Conservation (phyloP, 257 asterid genomes). For the Solanum etuberosum region DNA sequence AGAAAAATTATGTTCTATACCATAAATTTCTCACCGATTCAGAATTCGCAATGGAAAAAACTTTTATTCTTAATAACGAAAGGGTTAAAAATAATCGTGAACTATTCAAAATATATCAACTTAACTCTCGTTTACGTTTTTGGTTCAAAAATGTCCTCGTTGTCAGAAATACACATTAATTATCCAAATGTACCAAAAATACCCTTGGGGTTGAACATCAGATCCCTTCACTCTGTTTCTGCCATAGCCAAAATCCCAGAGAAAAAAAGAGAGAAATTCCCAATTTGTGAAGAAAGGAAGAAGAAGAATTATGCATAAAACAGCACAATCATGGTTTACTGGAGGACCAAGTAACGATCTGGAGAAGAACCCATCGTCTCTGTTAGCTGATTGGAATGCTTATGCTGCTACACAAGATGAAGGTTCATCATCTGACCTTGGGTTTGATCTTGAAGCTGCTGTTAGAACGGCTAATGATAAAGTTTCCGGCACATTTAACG, state of each 20-base stretch:
- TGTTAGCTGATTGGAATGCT: constrained; percentile 87
- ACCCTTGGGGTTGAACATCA: not conserved
- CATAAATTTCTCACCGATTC: not conserved
- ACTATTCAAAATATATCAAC: not conserved
- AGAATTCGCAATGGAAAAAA: not conserved
- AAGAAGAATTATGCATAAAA: constrained; percentile 38
- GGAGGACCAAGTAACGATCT: constrained; percentile 69
- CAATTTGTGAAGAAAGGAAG: not conserved
- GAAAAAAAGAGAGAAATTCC: not conserved
- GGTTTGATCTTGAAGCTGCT: constrained; percentile 83
- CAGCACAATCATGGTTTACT: constrained; percentile 76
- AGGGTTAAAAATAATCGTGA: not conserved
- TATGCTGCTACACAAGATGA: constrained; percentile 52
- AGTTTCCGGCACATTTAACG: constrained; percentile 66
- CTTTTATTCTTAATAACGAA: not conserved
- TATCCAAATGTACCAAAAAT: not conserved
- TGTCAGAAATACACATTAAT: not conserved
- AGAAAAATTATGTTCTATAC: not conserved
- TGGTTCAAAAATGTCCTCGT: too few relatives aligned
- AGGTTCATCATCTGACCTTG: constrained; percentile 22
- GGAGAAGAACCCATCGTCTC: constrained; percentile 46
- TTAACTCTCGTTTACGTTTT: not conserved
- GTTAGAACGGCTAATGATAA: constrained; percentile 36
- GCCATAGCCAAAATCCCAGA: not conserved
- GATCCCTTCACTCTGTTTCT: not conserved